Conservation (phyloP, 345 rosid genomes). For the Litchi chinensis region DNA sequence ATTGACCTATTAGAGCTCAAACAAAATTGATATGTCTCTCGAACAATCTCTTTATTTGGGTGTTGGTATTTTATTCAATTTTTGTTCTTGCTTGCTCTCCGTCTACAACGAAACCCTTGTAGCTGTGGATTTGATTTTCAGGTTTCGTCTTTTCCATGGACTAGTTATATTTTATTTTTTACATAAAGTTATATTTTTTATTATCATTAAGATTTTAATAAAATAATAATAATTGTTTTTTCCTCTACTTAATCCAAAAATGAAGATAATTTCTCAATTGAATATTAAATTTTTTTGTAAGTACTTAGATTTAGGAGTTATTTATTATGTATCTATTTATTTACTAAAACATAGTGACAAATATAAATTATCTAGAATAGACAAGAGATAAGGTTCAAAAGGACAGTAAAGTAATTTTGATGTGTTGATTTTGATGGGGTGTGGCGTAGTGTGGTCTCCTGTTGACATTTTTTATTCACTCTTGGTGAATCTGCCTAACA, state of each 20-base stretch:
- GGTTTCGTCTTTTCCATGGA: not conserved
- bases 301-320: too few relatives aligned
- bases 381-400: not conserved
- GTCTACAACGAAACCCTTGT: slow-evolving; percentile 11
- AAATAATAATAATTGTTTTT: not conserved
- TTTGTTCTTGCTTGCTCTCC: not conserved
- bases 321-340: too few relatives aligned
- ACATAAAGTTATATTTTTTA: too few relatives aligned
- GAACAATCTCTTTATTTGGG: not conserved
- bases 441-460: not conserved
- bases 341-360: not conserved
- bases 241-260: too few relatives aligned
- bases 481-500: too few relatives aligned
- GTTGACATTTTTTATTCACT: not conserved
- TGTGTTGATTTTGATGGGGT: not conserved
- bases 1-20: slow-evolving; percentile 3
- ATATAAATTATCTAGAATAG: not conserved
- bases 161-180: not conserved
- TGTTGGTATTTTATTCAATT: not conserved
- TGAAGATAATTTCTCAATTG: too few relatives aligned
- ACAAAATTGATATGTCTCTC: not conserved
- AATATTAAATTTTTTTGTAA: too few relatives aligned
- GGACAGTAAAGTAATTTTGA: not conserved
- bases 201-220: not conserved
- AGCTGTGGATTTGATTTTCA: slow-evolving; percentile 14